Evolutionary conservation across 345 rosid species (phyloP).

Genomic region (Camelina neglecta): DNA sequence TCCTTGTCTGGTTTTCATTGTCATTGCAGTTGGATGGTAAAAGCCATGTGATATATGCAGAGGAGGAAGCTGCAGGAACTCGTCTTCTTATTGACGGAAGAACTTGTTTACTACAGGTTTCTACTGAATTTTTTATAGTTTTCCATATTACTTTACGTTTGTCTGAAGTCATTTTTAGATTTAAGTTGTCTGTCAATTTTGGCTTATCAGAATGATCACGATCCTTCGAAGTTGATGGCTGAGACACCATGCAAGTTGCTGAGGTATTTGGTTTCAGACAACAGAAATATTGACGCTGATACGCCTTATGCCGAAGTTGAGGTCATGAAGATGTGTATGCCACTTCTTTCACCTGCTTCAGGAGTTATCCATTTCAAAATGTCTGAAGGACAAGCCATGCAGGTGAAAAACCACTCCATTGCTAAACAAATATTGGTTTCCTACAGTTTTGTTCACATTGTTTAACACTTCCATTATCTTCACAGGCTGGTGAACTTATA

Average conservation of each 20-base stretch:
- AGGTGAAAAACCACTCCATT: constrained; percentile 53
- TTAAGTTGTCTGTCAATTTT: constrained; percentile 35
- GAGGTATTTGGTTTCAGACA: constrained; percentile 89
- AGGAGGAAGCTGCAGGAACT: constrained; percentile 99
- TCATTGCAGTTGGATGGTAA: constrained; percentile 88
- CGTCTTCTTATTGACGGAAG: constrained; percentile 99
- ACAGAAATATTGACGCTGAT: constrained; percentile 92
- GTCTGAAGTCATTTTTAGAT: not conserved
- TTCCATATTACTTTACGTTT: constrained; percentile 5
- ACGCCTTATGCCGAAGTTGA: constrained; percentile 97
- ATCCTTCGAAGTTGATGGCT: constrained; percentile 95
- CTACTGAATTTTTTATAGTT: constrained; percentile 19
- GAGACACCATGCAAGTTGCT: constrained; percentile 99
- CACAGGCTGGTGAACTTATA: constrained; percentile 98
- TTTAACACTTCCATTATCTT: constrained; percentile 21
- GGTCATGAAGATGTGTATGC: constrained; percentile 99
- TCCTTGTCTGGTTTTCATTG: constrained; percentile 15
- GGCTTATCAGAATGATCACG: constrained; percentile 83
- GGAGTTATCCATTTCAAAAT: constrained; percentile 80
- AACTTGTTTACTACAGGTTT: constrained; percentile 95
- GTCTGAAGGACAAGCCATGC: constrained; percentile 99
- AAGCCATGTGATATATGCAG: constrained; percentile 99
- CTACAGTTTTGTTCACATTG: constrained; percentile 8
- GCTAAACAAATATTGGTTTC: constrained; percentile 11
- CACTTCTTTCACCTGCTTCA: constrained; percentile 99